phyloP scores from a whole-genome alignment of 2,329 filamentous ascomycete genomes.

The Nannizzia gypsea region DNA sequence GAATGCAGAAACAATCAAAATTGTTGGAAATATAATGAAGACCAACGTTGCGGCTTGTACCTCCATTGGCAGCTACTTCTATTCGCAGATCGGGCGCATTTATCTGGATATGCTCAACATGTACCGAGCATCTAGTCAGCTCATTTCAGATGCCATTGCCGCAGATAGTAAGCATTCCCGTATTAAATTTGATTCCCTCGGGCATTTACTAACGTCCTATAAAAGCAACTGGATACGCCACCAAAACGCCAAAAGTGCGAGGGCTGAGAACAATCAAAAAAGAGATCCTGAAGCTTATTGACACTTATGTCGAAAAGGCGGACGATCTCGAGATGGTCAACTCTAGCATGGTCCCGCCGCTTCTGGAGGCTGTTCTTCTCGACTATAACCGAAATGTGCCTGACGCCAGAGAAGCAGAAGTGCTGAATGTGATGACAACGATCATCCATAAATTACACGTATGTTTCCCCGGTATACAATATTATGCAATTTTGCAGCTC shows the following conservation, averaged over 20 bases:
- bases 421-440: conserved; percentile 92
- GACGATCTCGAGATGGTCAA: conserved; percentile 92
- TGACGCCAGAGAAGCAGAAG: conserved; percentile 89
- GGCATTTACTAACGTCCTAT: background rate
- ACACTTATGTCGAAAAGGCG: conserved; percentile 95
- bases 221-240: conserved; percentile 65
- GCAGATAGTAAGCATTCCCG: conserved; percentile 52
- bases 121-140: conserved; percentile 92
- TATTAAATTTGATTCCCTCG: background rate
- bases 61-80: conserved; percentile 94
- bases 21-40: conserved; percentile 99
- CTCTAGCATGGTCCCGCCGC: conserved; percentile 84
- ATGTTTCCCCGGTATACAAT: conserved; percentile 48
- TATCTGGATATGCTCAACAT: conserved; percentile 98
- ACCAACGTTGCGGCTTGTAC: conserved; percentile 98
- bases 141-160: conserved; percentile 87
- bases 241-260: conserved; percentile 93
- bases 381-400: conserved; percentile 97
- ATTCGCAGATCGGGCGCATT: conserved; percentile 92
- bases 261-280: conserved; percentile 97
- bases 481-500: conserved; percentile 27
- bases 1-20: conserved; percentile 90
- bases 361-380: conserved; percentile 83
- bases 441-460: conserved; percentile 95
- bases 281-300: conserved; percentile 95